Percentiles rank a stretch among this genome's conserved stretches.
Conservation (phyloP, 331 rosid genomes). For the Spiraea crenata region DNA sequence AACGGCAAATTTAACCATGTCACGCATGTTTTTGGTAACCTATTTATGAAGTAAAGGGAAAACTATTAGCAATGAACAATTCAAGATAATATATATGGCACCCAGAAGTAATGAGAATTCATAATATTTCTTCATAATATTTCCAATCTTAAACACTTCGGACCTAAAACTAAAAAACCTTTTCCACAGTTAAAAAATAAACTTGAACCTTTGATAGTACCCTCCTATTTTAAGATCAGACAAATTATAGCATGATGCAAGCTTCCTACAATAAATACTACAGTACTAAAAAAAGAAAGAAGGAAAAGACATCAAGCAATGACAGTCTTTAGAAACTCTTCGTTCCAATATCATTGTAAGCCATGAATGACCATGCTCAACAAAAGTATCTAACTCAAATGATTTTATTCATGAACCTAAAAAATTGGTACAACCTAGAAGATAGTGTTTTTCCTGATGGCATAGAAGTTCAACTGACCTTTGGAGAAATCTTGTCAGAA, state of each 20-base stretch:
- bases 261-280: neutral
- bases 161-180: neutral
- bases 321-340: neutral
- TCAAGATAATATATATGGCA: slow-evolving; percentile 10
- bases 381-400: neutral
- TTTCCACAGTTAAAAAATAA: neutral
- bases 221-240: neutral
- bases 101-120: neutral
- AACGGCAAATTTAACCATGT: slow-evolving; percentile 80
- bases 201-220: neutral
- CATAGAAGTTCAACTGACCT: slow-evolving; percentile 55
- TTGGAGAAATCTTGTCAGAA: slow-evolving; percentile 78
- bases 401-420: neutral
- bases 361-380: neutral
- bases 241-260: neutral
- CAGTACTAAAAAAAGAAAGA: neutral
- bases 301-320: neutral
- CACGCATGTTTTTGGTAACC: slow-evolving; percentile 82
- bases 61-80: neutral
- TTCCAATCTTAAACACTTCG: neutral
- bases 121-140: neutral
- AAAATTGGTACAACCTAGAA: neutral
- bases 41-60: slow-evolving; percentile 9
- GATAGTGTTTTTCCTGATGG: neutral
- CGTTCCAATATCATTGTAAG: neutral